Evolutionary conservation across 2,329 filamentous ascomycete genomes (phyloP).

Genomic region (Fusarium nelsonii): DNA sequence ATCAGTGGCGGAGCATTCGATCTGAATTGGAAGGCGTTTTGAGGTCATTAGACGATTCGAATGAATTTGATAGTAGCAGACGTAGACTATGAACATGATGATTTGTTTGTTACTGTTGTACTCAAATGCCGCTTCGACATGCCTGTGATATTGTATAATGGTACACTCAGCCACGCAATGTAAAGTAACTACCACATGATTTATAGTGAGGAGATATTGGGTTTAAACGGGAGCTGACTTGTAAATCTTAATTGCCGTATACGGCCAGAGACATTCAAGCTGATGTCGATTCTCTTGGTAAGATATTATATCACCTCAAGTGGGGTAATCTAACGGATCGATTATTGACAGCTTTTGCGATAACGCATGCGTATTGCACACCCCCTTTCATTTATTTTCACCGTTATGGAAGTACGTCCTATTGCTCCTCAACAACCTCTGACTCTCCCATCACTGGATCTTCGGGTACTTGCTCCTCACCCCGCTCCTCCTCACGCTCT

Average conservation of each 20-base stretch:
- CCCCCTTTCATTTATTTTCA: not conserved
- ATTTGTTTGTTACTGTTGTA: conserved; percentile 41
- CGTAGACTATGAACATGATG: conserved; percentile 52
- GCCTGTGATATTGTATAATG: not conserved
- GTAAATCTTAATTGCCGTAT: not conserved
- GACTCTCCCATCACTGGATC: conserved; percentile 19
- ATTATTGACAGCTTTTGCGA: not conserved
- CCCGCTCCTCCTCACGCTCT: conserved; percentile 42
- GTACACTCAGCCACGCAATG: no score
- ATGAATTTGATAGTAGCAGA: conserved; percentile 53
- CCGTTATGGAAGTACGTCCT: not conserved
- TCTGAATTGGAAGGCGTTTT: conserved; percentile 54
- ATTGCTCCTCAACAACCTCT: conserved; percentile 14
- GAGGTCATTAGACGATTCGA: conserved; percentile 56
- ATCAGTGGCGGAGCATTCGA: conserved; percentile 49
- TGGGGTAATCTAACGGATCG: not conserved
- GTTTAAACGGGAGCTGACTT: no score
- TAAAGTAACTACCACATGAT: no score
- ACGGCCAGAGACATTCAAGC: not conserved
- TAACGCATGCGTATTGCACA: not conserved
- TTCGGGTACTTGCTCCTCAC: conserved; percentile 36
- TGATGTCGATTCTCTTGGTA: not conserved
- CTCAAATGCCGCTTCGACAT: not conserved
- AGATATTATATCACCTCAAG: not conserved
- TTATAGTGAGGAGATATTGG: no score